Percentiles rank a stretch among this genome's conserved stretches.
Conservation (phyloP, 352 stramenopile genomes). For the Phytopythium aichiense region DNA sequence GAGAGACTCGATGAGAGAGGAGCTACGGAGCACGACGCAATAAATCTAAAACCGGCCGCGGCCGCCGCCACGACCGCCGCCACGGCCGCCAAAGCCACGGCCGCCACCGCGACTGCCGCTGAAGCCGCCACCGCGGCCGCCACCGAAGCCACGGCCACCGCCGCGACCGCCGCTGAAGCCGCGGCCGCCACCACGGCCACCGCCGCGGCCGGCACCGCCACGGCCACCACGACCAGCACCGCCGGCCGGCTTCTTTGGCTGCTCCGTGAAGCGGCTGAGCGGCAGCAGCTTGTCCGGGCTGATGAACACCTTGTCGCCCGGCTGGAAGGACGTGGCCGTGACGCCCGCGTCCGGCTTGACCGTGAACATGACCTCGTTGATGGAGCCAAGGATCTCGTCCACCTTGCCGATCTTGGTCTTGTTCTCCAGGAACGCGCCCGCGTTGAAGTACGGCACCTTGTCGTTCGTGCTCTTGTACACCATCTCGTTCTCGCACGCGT, state of each 20-base stretch:
- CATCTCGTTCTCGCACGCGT: slow-evolving; percentile 97
- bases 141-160: slow-evolving; percentile 23
- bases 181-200: slow-evolving; percentile 28
- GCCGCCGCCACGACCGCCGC: slow-evolving; percentile 24
- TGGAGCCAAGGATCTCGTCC: slow-evolving; percentile 98
- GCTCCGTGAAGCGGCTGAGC: slow-evolving; percentile 94
- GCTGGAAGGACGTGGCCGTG: slow-evolving; percentile 94
- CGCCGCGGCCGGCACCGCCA: slow-evolving; percentile 37
- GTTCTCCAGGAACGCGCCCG: slow-evolving; percentile 97
- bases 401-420: slow-evolving; percentile 99
- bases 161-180: slow-evolving; percentile 34
- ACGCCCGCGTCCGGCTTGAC: slow-evolving; percentile 96
- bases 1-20: slow-evolving; percentile 9
- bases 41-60: slow-evolving; percentile 31
- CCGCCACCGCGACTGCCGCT: slow-evolving; percentile 33
- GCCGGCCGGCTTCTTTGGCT: slow-evolving; percentile 60
- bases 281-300: slow-evolving; percentile 96
- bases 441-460: slow-evolving; percentile 99
- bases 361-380: slow-evolving; percentile 96
- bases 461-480: slow-evolving; percentile 96
- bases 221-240: slow-evolving; percentile 34
- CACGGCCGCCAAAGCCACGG: slow-evolving; percentile 26
- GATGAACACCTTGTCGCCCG: slow-evolving; percentile 97
- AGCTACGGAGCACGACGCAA: slow-evolving; percentile 10
- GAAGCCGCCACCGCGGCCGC: slow-evolving; percentile 21